Evolutionary conservation across 78 protist species (phyloP), one percentile per base, ranked within the genome.

Genomic region (Polysphondylium violaceum): DNA sequence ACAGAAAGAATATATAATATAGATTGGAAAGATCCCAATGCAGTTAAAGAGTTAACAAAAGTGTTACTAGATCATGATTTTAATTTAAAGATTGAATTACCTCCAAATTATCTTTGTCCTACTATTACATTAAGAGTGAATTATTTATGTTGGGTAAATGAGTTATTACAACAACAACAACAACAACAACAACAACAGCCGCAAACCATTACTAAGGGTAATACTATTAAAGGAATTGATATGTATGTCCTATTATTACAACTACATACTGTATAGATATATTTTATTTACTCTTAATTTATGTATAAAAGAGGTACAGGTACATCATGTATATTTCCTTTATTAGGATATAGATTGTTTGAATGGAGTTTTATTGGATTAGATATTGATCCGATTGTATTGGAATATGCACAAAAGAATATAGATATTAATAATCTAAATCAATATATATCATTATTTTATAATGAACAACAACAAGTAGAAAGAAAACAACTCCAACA

Each of bases 311-410:
- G 83, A 16, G 94, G 94, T 0, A 76, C 87, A n/a, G 94, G 94
- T 41, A 76, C 94, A 31, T 76, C 85, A 1, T 88, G 94, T 73
- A 88, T 88, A 23, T 76, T 75, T 38, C 94, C 94, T 27, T 29
- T 88, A 50, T 36, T 88, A 21, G 94, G 87, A 40, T 27, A 23
- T 41, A 60, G 76, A 14, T 16, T 76, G 25, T 63, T 74, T 53
- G 35, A 76, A 2, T 76, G 86, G 87, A 25, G 35, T 5, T 88
- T 88, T 29, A 8, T 76, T 16, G 94, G 77, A 0, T 36, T 67
- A 8, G 94, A 88, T 36, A 67, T 74, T 2, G 51, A 64, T 38
- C 44, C 7, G 23, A 19, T 40, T 12, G 56, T 53, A 17, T 25
- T 88, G 9, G 41, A 76, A 25, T 63, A 33, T 58, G 86, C 94